Conservation (phyloP, 768 basidiomycete genomes). For the Mycena maculata region DNA sequence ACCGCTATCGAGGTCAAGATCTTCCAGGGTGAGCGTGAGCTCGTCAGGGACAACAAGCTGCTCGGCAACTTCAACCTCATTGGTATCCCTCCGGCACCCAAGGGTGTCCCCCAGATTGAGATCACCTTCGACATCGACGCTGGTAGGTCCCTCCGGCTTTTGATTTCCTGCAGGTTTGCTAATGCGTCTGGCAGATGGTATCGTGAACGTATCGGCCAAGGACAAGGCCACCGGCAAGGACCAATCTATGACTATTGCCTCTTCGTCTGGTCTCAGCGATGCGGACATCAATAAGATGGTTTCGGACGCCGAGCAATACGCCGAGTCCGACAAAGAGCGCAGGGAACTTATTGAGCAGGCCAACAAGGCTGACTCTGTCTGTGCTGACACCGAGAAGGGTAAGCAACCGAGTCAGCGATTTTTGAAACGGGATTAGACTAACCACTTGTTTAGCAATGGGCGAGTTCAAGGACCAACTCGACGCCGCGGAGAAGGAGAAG, state of each 20-base stretch:
- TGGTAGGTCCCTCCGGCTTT: slow-evolving; percentile 56
- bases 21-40: slow-evolving; percentile 99
- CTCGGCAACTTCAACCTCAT: slow-evolving; percentile 99
- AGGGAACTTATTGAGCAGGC: slow-evolving; percentile 92
- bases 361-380: slow-evolving; percentile 96
- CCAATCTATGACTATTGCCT: slow-evolving; percentile 97
- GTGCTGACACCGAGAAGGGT: slow-evolving; percentile 96
- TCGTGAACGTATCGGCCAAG: slow-evolving; percentile 97
- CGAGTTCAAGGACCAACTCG: slow-evolving; percentile 98
- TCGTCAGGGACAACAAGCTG: slow-evolving; percentile 97
- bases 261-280: slow-evolving; percentile 95
- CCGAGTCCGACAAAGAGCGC: slow-evolving; percentile 92
- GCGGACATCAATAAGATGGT: slow-evolving; percentile 99
- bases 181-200: slow-evolving; percentile 70
- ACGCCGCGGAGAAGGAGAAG: slow-evolving; percentile 92
- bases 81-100: slow-evolving; percentile 91
- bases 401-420: slow-evolving; percentile 34
- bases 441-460: slow-evolving; percentile 73
- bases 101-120: slow-evolving; percentile 87
- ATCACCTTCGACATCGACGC: slow-evolving; percentile 98
- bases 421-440: slow-evolving; percentile 1
- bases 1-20: slow-evolving; percentile 99
- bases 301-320: slow-evolving; percentile 91
- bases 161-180: neutral
- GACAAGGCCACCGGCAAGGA: slow-evolving; percentile 92